Conservation (phyloP, 208 protist genomes). For the Phytomonas sp. region DNA sequence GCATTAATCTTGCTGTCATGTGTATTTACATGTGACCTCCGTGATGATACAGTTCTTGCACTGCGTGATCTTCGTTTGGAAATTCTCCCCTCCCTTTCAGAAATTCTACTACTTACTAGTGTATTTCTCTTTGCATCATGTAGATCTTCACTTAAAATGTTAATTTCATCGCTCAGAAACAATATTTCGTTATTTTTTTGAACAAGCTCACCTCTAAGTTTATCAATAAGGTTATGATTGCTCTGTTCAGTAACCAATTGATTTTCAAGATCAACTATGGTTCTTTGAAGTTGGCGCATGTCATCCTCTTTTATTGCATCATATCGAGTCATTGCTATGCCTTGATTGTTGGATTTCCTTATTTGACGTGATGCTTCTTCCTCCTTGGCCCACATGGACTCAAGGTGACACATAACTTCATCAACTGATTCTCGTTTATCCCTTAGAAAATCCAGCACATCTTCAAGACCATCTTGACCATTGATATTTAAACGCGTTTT, state of each 20-base stretch:
- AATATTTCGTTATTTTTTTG: conserved; percentile 1
- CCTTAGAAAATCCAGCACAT: neutral
- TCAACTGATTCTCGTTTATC: conserved; percentile 69
- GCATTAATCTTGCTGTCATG: conserved; percentile 1
- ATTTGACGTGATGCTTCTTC: conserved; percentile 3
- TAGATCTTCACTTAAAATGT: neutral
- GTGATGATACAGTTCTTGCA: neutral
- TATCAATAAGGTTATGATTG: conserved; percentile 15
- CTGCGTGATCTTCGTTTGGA: neutral
- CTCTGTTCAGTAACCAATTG: conserved; percentile 26
- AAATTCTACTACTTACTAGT: conserved; percentile 25
- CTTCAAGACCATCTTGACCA: neutral
- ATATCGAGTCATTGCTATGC: conserved; percentile 22
- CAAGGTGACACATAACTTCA: conserved; percentile 66
- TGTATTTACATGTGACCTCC: neutral
- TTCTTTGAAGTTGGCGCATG: conserved; percentile 26
- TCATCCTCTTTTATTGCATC: conserved; percentile 53
- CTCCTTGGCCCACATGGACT: conserved; percentile 36
- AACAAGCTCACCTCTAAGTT: conserved; percentile 24
- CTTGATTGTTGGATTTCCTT: conserved; percentile 5
- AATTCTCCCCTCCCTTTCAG: conserved; percentile 21
- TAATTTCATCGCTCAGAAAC: neutral
- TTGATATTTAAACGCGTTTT: neutral
- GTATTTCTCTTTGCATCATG: conserved; percentile 13
- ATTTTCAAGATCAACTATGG: conserved; percentile 27